A percentile compares a stretch with the other conserved stretches of the same genome.
These are phyloP conservation scores for Colletotrichum salicis DNA, from an alignment of 2,329 filamentous ascomycete species.

Conservation along the genomic window DNA sequence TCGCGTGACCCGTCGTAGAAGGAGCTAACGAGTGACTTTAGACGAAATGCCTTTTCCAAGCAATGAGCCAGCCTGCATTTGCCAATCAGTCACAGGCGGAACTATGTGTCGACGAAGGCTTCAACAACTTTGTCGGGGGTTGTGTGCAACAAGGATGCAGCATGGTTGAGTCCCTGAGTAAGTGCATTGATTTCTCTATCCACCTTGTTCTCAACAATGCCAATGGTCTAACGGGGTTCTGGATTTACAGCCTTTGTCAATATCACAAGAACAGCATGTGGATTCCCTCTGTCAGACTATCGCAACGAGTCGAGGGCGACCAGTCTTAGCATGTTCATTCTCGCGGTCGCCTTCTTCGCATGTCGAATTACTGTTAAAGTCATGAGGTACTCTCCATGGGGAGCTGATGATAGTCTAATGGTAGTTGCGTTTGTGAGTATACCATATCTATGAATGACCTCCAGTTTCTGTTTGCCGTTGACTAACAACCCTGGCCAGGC, in stretches of 20 bases:
- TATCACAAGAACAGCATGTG: slow-evolving; percentile 15
- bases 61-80: slow-evolving; percentile 13
- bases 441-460: not conserved
- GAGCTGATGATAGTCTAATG: slow-evolving; percentile 9
- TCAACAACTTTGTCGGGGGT: slow-evolving; percentile 6
- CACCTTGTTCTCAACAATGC: not conserved
- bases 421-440: not conserved
- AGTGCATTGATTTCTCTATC: not conserved
- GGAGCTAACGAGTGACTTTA: not conserved
- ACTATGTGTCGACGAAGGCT: slow-evolving; percentile 15
- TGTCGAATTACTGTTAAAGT: not conserved
- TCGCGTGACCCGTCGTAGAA: not conserved
- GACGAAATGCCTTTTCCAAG: slow-evolving; percentile 8
- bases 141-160: slow-evolving; percentile 12
- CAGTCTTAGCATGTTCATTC: slow-evolving; percentile 17
- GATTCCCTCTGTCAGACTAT: slow-evolving; percentile 7
- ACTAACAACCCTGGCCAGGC: not conserved
- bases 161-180: slow-evolving; percentile 7
- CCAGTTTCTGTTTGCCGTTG: not conserved
- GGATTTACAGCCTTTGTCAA: slow-evolving; percentile 12
- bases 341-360: slow-evolving; percentile 12
- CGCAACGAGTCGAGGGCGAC: slow-evolving; percentile 7
- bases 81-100: slow-evolving; percentile 10
- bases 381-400: slow-evolving; percentile 9
- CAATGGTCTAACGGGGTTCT: not conserved